Evolutionary conservation across 805 yeast species (phyloP).

Genomic region (Komagataella mondaviorum): DNA sequence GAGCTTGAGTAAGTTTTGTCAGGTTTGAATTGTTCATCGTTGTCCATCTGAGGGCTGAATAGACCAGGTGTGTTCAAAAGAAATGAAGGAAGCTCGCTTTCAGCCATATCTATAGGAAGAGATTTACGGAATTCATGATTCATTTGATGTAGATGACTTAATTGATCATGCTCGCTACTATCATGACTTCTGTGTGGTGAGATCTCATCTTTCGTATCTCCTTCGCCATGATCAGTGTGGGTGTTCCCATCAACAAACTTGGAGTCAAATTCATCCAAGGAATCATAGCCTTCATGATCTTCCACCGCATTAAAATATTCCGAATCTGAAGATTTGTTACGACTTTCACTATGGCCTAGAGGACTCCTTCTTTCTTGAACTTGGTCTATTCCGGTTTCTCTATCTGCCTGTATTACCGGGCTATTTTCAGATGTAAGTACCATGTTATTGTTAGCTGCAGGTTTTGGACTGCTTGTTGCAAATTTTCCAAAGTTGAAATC

Average conservation of each 20-base stretch:
- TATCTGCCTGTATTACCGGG: background rate
- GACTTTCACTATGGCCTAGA: background rate
- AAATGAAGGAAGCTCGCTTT: background rate
- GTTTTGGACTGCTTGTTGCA: background rate
- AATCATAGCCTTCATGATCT: background rate
- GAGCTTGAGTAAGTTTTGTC: background rate
- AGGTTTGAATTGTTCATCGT: background rate
- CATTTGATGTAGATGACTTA: background rate
- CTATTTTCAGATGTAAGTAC: background rate
- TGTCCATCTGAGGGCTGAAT: background rate
- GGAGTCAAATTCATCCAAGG: constrained; percentile 1
- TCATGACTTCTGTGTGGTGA: background rate
- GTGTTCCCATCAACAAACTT: background rate
- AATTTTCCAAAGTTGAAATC: background rate
- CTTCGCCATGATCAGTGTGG: background rate
- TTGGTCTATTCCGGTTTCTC: background rate
- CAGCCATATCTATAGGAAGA: background rate
- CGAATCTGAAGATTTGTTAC: background rate
- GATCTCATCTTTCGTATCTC: background rate
- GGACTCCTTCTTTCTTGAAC: background rate
- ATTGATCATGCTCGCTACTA: background rate
- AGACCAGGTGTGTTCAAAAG: background rate
- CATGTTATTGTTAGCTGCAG: background rate
- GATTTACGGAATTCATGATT: background rate
- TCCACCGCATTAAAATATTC: background rate